Percentiles rank a stretch among this genome's conserved stretches.
These are phyloP conservation scores for Pseudogymnoascus sp. DNA, from an alignment of 2,329 filamentous ascomycete species.

Conservation along the genomic window DNA sequence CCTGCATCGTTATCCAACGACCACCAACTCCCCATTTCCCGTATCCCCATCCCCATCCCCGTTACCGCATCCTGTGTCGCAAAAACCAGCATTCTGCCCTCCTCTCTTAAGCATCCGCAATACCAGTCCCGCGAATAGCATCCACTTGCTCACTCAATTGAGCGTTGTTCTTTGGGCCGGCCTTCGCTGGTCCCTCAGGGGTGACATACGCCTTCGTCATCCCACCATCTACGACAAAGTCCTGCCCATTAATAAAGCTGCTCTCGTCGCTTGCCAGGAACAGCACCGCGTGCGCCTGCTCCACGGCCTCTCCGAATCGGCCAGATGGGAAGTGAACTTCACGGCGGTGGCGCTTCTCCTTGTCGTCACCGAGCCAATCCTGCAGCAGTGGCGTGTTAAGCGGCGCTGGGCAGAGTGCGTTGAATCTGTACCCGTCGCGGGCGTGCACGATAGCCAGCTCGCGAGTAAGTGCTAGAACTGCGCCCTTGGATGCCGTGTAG, in stretches of 20 bases:
- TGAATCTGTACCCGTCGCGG: conserved; percentile 65
- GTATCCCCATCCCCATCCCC: not conserved
- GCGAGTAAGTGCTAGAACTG: conserved; percentile 64
- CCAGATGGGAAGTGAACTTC: conserved; percentile 70
- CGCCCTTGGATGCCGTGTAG: conserved; percentile 70
- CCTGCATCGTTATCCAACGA: not conserved
- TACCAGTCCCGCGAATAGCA: conserved; percentile 19
- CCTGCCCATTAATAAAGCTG: conserved; percentile 65
- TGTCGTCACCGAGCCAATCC: conserved; percentile 67
- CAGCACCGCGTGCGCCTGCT: conserved; percentile 65
- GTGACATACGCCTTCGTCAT: conserved; percentile 89
- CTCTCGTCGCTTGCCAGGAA: conserved; percentile 69
- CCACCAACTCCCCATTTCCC: not conserved
- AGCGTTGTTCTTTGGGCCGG: conserved; percentile 42
- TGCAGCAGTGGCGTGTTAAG: conserved; percentile 68
- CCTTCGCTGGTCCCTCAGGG: conserved; percentile 47
- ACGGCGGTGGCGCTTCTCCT: conserved; percentile 58
- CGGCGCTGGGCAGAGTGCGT: conserved; percentile 64
- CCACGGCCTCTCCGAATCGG: conserved; percentile 67
- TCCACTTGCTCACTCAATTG: conserved; percentile 26
- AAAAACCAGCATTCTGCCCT: not conserved
- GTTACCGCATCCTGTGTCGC: not conserved
- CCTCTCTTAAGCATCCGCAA: not conserved
- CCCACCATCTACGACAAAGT: conserved; percentile 92
- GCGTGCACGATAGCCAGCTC: conserved; percentile 69